A percentile compares a stretch with the other conserved stretches of the same genome.
Evolutionary conservation across 177 flowering plant species (phyloP).

Genomic region (Telopea speciosissima): DNA sequence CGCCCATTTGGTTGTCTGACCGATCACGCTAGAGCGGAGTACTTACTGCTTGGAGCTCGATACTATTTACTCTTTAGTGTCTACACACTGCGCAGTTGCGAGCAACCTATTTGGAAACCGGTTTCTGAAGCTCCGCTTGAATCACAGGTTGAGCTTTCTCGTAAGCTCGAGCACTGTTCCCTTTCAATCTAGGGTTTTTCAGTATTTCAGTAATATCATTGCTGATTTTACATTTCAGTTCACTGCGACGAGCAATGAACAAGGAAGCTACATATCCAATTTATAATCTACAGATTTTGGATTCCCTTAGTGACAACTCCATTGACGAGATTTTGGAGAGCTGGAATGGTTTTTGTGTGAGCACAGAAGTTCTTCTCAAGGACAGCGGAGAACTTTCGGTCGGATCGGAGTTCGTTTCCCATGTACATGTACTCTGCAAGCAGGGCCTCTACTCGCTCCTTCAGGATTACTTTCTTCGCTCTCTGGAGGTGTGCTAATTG

Average conservation of each 20-base stretch:
- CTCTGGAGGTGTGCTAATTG: constrained; percentile 49
- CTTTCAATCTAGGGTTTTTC: not conserved
- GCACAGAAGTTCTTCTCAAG: constrained; percentile 41
- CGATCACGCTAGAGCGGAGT: too few species aligned
- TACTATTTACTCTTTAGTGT: too few species aligned
- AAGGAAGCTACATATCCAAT: constrained; percentile 1
- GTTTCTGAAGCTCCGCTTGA: not conserved
- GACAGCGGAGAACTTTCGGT: constrained; percentile 39
- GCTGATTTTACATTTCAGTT: not conserved
- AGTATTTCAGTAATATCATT: not conserved
- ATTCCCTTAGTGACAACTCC: constrained; percentile 34
- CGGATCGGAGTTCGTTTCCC: constrained; percentile 35
- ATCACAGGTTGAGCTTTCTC: not conserved
- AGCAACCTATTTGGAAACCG: not conserved
- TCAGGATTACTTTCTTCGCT: constrained; percentile 57
- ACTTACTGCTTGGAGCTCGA: too few species aligned
- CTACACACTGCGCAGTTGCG: not conserved
- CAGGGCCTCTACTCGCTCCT: constrained; percentile 61
- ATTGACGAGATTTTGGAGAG: constrained; percentile 50
- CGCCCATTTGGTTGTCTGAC: too few species aligned
- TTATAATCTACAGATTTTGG: constrained; percentile 40
- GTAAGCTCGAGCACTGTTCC: not conserved
- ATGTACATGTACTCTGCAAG: constrained; percentile 46
- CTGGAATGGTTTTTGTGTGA: constrained; percentile 55
- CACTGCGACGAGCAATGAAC: not conserved